Base-by-base conservation (phyloP, 441 rosid genomes). In the Omphalea diandra region DNA sequence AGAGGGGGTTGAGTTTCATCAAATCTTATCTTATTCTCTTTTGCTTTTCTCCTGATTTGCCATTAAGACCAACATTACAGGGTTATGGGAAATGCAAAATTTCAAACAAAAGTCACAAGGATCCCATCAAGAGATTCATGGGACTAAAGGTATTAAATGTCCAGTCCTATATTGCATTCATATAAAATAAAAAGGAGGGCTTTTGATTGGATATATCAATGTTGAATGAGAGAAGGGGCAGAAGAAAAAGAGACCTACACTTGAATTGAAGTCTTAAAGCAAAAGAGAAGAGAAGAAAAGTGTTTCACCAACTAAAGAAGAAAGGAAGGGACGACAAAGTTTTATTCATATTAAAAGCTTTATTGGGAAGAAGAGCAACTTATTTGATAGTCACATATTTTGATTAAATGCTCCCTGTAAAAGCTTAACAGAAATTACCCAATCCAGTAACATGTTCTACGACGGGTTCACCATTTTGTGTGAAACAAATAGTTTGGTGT, bases 191-290 rank as follows among this genome's bases (percentile, higher is more conserved):
- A 76, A 68, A 71, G 64, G 79, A 43, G 69, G 44, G 77, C 75
- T 85, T 81, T 77, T 79, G 83, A 76, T 79, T 73, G 78, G 77
- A 65, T 74, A 74, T 73, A 74, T 54, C 81, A 71, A 62, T 64
- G 73, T 33, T 70, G 65, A 73, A 74, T n/a, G 72, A 35, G 27
- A 63, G 73, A 41, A 65, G 58, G 26, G 49, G 58, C 12, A n/a
- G 73, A 61, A 46, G 68, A 49, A 41, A 73, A 77, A 70, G 61
- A 52, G 61, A 29, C 35, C 38, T 31, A 7, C 64, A 31, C 54
- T 49, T 58, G 7, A 57, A 46, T 54, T n/a, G n/a, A 57, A 46
- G n/a, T n/a, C n/a, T 54, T 15, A 72, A 78, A 78, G 81, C 75
- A 70, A 75, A 20, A 79, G n/a, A n/a, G n/a, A 70, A 70, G 46